phyloP scores from a whole-genome alignment of 805 yeast genomes.

The Metschnikowia colocasiae region DNA sequence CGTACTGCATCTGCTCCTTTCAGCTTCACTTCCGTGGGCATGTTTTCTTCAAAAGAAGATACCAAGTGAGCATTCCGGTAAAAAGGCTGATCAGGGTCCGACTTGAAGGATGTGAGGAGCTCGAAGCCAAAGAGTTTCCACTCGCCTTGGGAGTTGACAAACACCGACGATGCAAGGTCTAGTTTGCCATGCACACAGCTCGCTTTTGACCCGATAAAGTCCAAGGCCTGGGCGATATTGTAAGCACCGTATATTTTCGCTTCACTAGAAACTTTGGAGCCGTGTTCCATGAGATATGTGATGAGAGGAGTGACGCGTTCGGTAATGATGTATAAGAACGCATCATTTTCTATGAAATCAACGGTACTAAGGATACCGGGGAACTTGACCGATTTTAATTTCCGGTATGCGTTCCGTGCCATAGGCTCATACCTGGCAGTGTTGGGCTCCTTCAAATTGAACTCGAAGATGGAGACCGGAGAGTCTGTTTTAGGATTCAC shows the following conservation, averaged over 20 bases:
- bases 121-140: slow-evolving; percentile 88
- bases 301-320: slow-evolving; percentile 61
- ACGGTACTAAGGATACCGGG: slow-evolving; percentile 66
- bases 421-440: slow-evolving; percentile 25
- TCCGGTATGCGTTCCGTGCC: slow-evolving; percentile 37
- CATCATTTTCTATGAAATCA: slow-evolving; percentile 64
- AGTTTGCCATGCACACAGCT: slow-evolving; percentile 63
- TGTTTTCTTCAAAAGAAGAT: slow-evolving; percentile 24
- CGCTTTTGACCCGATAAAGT: slow-evolving; percentile 55
- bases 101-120: slow-evolving; percentile 45
- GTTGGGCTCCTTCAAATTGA: slow-evolving; percentile 43
- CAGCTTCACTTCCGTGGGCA: slow-evolving; percentile 48
- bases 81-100: slow-evolving; percentile 45
- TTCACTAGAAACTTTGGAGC: slow-evolving; percentile 26
- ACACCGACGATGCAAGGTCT: slow-evolving; percentile 49
- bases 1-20: slow-evolving; percentile 42
- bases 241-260: slow-evolving; percentile 53
- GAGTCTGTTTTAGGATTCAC: slow-evolving; percentile 48
- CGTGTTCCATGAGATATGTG: slow-evolving; percentile 33
- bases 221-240: slow-evolving; percentile 51
- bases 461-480: slow-evolving; percentile 63
- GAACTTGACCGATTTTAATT: slow-evolving; percentile 54
- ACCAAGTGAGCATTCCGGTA: slow-evolving; percentile 31
- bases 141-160: slow-evolving; percentile 64
- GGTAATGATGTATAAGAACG: slow-evolving; percentile 55